Evolutionary conservation across 129 eudicot species (phyloP).

Genomic region (Chrysanthemum makinoi): DNA sequence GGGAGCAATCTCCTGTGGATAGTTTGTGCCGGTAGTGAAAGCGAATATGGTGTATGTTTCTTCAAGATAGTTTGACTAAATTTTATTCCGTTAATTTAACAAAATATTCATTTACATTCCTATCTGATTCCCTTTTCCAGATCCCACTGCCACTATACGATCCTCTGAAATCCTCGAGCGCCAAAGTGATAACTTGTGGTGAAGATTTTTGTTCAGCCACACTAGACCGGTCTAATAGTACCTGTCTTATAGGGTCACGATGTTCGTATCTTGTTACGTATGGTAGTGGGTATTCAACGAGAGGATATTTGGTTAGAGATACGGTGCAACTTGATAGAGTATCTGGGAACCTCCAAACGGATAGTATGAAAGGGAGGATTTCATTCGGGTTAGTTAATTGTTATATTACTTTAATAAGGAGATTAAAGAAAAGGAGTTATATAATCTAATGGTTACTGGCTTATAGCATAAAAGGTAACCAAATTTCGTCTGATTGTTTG

Average conservation of each 20-base stretch:
- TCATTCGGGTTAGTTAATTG: slow-evolving; percentile 68
- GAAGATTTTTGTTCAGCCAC: slow-evolving; percentile 50
- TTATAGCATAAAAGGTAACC: neutral
- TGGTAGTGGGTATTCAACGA: slow-evolving; percentile 84
- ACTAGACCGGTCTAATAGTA: slow-evolving; percentile 32
- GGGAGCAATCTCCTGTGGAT: slow-evolving; percentile 92
- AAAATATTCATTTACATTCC: neutral
- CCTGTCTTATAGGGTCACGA: slow-evolving; percentile 49
- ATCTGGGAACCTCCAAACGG: slow-evolving; percentile 62
- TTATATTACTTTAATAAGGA: slow-evolving; percentile 5
- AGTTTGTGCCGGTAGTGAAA: slow-evolving; percentile 69
- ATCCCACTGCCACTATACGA: slow-evolving; percentile 57
- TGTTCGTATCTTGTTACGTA: slow-evolving; percentile 75
- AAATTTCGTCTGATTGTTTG: no score
- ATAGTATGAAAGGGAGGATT: slow-evolving; percentile 56
- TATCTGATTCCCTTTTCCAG: slow-evolving; percentile 33
- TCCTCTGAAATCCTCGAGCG: slow-evolving; percentile 51
- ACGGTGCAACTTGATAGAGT: slow-evolving; percentile 45
- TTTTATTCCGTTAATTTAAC: neutral
- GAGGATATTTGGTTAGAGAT: slow-evolving; percentile 74
- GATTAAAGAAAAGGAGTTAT: neutral
- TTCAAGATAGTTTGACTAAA: slow-evolving; percentile 9
- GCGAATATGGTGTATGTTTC: slow-evolving; percentile 60
- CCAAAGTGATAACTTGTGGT: slow-evolving; percentile 55
- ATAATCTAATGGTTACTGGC: neutral